Conservation (phyloP, 176 grass and related monocot genomes). For the Pontederia paniculata region DNA sequence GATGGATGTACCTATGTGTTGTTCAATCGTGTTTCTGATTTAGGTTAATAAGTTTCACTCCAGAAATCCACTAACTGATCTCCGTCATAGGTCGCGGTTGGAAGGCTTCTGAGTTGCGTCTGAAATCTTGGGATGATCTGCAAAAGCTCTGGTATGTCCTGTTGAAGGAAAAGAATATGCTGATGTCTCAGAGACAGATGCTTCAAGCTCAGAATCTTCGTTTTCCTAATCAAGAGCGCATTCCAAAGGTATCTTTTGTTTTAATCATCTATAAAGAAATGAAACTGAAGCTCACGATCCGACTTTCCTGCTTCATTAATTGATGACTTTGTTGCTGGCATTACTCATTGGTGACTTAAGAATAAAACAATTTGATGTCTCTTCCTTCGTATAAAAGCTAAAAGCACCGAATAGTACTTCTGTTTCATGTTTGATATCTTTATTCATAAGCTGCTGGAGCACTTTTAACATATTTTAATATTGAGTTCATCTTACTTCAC, state of each 20-base stretch:
- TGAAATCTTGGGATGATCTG: conserved; percentile 97
- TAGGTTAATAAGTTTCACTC: background rate
- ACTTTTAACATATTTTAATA: too few relatives aligned
- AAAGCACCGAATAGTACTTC: too few relatives aligned
- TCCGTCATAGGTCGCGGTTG: conserved; percentile 57
- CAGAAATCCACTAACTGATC: background rate
- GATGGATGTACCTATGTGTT: too few relatives aligned
- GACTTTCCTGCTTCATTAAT: background rate
- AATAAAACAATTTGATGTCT: too few relatives aligned
- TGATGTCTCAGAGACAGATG: conserved; percentile 92
- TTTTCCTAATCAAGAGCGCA: conserved; percentile 75
- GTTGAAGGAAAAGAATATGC: conserved; percentile 95
- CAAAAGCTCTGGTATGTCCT: conserved; percentile 93
- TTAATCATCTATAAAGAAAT: background rate
- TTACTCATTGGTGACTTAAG: too few relatives aligned
- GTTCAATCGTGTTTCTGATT: background rate
- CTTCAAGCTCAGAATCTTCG: conserved; percentile 51
- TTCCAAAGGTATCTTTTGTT: conserved; percentile 58
- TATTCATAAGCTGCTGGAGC: too few relatives aligned
- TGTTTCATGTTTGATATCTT: too few relatives aligned
- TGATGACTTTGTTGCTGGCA: too few relatives aligned
- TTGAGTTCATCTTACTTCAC: too few relatives aligned
- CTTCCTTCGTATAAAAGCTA: too few relatives aligned
- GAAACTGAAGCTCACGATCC: background rate
- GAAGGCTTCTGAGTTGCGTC: conserved; percentile 85